Percentiles rank a stretch among this genome's conserved stretches.
phyloP scores from a whole-genome alignment of 2,329 filamentous ascomycete species.

The Drechslerella coelobrocha region DNA sequence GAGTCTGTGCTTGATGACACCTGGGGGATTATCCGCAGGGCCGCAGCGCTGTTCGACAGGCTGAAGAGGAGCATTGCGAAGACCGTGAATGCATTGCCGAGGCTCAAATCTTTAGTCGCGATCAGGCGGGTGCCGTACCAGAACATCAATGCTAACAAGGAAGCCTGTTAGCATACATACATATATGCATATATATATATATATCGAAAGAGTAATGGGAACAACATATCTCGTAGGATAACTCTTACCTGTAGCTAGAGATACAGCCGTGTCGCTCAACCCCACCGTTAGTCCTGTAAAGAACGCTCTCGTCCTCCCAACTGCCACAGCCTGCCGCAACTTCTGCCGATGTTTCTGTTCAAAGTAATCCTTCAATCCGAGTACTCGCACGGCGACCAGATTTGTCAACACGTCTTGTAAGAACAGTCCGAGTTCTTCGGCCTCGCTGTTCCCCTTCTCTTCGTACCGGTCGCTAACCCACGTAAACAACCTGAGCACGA shows the following conservation, averaged over 20 bases:
- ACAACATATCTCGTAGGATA: neutral
- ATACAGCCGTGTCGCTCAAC: constrained; percentile 74
- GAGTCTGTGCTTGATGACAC: constrained; percentile 76
- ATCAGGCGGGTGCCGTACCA: constrained; percentile 78
- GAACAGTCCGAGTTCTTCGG: constrained; percentile 67
- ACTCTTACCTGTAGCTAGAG: constrained; percentile 68
- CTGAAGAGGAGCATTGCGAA: constrained; percentile 85
- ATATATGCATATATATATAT: neutral
- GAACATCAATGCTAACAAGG: constrained; percentile 71
- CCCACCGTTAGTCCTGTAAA: constrained; percentile 77
- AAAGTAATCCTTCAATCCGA: constrained; percentile 78
- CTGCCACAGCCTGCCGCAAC: constrained; percentile 63
- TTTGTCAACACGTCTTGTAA: constrained; percentile 79
- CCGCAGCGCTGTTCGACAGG: constrained; percentile 72
- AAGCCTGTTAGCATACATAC: constrained; percentile 10
- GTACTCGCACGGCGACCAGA: constrained; percentile 76
- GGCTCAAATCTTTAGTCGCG: constrained; percentile 61
- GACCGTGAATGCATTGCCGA: constrained; percentile 68
- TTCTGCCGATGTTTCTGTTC: constrained; percentile 67
- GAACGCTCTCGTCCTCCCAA: constrained; percentile 71
- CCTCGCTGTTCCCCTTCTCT: constrained; percentile 68
- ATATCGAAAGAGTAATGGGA: neutral
- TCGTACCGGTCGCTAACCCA: constrained; percentile 75
- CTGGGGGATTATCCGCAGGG: constrained; percentile 79
- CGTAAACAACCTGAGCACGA: constrained; percentile 71